Percentiles rank a stretch among this genome's conserved stretches.
phyloP scores from a whole-genome alignment of 768 basidiomycete species.

The Macrolepiota dolichaula region DNA sequence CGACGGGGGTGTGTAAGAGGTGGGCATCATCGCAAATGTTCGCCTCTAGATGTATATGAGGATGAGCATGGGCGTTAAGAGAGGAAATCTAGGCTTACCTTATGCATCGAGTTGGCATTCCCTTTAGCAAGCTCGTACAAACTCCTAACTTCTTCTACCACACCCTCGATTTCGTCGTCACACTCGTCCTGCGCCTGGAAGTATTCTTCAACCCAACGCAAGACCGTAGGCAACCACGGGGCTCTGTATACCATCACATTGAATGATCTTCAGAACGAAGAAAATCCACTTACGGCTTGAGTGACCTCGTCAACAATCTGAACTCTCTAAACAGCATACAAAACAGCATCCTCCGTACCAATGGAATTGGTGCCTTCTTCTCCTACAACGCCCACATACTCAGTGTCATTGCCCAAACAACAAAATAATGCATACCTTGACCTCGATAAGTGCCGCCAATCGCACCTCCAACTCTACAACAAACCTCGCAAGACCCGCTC shows the following conservation, averaged over 20 bases:
- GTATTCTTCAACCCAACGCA: slow-evolving; percentile 42
- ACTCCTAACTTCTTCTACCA: slow-evolving; percentile 42
- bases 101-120: slow-evolving; percentile 36
- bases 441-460: slow-evolving; percentile 51
- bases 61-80: background rate
- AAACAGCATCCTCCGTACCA: slow-evolving; percentile 58
- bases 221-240: slow-evolving; percentile 41
- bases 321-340: slow-evolving; percentile 62
- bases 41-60: slow-evolving; percentile 14
- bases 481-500: slow-evolving; percentile 40
- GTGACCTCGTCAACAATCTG: slow-evolving; percentile 56
- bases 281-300: slow-evolving; percentile 49
- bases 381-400: slow-evolving; percentile 42
- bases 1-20: slow-evolving; percentile 15
- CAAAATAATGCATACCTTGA: slow-evolving; percentile 39
- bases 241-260: slow-evolving; percentile 25
- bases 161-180: slow-evolving; percentile 38
- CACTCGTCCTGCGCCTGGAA: slow-evolving; percentile 18
- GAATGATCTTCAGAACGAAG: background rate
- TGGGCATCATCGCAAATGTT: slow-evolving; percentile 4
- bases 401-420: background rate
- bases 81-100: slow-evolving; percentile 29
- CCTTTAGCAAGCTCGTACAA: slow-evolving; percentile 52
- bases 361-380: slow-evolving; percentile 41
- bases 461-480: slow-evolving; percentile 53